Base-by-base conservation (phyloP, 139 green algal species). In the Haematococcus lacustris region DNA sequence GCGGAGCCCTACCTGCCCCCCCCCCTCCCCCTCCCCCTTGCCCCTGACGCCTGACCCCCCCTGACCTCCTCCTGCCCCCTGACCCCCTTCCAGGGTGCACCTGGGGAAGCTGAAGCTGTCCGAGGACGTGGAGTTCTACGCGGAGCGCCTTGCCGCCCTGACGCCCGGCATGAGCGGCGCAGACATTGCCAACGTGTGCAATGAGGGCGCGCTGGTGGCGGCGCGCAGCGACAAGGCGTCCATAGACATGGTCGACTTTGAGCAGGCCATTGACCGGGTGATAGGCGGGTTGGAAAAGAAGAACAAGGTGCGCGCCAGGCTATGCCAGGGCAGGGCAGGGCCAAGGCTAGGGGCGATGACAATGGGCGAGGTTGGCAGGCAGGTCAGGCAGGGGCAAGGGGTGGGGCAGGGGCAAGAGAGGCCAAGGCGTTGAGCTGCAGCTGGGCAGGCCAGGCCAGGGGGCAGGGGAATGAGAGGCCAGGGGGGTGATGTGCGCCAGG, bases 221-320 rank as follows among this genome's bases (percentile, higher is more conserved):
- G 53, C n/a, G n/a, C n/a, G n/a, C n/a, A n/a, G n/a, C 17, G 38
- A 70, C 37, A 43, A 81, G 70, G 51, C 76, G 0, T 63, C 77
- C 0, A 86, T 97, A 4, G 73, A 78, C 61, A 85, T 97, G 85
- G 38, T 76, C 0, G 86, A 99, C 85, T 99, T 99, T 87, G 94
- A 98, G 85, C 59, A 82, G 3, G 95, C 96, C 25, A 89, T 96
- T 30, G 96, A 99, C 86, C 83, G 96, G 32, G 90, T 99, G 33
- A 99, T 99, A 61, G 96, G 94, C 26, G 96, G 96, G 0, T 79
- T 98, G 75, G 96, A 99, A 88, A 99, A 99, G 88, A 97, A 97
- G 86, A 96, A 97, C 85, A 98, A 98, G 88, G 94, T 96, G 47
- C 1, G 77, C 47, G 21, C 47, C 47, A 9, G 25, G n/a, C n/a